Evolutionary conservation across 192 early-diverging fungal species (phyloP).

Genomic region (Lobosporangium transversale): DNA sequence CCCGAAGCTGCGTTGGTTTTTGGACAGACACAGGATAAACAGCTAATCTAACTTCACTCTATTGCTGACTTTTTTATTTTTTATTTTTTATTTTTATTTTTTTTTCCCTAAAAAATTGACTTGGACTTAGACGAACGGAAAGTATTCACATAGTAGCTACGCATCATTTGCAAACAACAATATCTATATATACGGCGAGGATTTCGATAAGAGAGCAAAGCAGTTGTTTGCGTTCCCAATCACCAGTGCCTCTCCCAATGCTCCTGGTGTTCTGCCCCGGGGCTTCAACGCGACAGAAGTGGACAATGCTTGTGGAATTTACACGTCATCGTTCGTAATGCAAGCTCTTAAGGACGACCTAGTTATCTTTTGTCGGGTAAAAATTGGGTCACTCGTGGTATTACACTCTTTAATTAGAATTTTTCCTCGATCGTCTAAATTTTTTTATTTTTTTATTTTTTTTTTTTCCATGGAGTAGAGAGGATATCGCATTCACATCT

Average conservation of each 20-base stretch:
- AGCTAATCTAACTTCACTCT: background rate
- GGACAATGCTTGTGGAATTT: background rate
- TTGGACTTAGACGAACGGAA: background rate
- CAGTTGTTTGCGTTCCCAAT: background rate
- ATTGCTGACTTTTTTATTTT: background rate
- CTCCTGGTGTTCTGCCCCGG: background rate
- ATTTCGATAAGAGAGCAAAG: background rate
- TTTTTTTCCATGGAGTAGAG: background rate
- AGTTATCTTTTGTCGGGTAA: background rate
- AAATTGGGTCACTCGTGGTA: background rate
- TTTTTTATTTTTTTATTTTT: background rate
- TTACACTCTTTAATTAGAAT: background rate
- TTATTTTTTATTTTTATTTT: background rate
- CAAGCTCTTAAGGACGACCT: background rate
- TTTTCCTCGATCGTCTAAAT: no score
- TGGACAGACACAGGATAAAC: no score
- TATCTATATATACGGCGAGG: background rate
- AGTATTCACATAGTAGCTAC: no score
- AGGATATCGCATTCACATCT: background rate
- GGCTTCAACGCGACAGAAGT: background rate
- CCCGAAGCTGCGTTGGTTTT: no score
- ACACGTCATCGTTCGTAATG: background rate
- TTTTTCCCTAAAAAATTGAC: background rate
- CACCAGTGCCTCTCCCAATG: background rate
- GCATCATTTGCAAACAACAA: no score